Evolutionary conservation across 2,329 filamentous ascomycete species (phyloP).

Genomic region (Trichoderma polysporum): DNA sequence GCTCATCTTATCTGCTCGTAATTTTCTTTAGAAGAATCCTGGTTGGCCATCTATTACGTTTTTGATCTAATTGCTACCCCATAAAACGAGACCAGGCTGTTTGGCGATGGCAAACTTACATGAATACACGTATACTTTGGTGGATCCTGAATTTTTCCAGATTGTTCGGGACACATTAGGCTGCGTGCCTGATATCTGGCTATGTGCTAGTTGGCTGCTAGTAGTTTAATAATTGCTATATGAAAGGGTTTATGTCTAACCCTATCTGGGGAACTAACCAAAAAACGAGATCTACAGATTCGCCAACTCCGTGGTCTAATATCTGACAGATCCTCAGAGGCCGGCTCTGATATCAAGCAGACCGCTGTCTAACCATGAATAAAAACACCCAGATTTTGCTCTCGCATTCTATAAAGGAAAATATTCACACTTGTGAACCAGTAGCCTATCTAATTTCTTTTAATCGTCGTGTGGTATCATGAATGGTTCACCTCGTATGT

Average conservation of each 20-base stretch:
- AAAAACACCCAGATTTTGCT: not conserved
- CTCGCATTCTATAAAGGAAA: not conserved
- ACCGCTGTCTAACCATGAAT: not conserved
- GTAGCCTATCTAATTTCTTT: not conserved
- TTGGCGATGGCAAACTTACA: not conserved
- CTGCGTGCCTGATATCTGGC: not conserved
- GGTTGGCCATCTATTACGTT: too few relatives aligned
- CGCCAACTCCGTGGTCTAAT: not conserved
- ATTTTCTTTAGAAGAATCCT: not conserved
- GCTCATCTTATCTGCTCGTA: not conserved
- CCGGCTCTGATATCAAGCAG: not conserved
- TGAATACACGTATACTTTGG: not conserved
- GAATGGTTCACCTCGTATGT: not conserved
- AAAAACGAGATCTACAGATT: not conserved
- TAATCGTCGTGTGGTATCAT: not conserved
- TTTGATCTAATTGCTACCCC: not conserved
- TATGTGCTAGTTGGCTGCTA: not conserved
- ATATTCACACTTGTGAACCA: not conserved
- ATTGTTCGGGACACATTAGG: not conserved
- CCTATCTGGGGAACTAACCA: not conserved
- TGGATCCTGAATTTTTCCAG: too few relatives aligned
- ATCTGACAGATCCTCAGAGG: not conserved
- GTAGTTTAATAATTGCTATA: not conserved
- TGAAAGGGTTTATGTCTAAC: not conserved
- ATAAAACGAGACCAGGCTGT: not conserved